Evolutionary conservation across 768 basidiomycete genomes (phyloP), one percentile per base, ranked within the genome.

Genomic region (Coprinellus aureogranulatus): DNA sequence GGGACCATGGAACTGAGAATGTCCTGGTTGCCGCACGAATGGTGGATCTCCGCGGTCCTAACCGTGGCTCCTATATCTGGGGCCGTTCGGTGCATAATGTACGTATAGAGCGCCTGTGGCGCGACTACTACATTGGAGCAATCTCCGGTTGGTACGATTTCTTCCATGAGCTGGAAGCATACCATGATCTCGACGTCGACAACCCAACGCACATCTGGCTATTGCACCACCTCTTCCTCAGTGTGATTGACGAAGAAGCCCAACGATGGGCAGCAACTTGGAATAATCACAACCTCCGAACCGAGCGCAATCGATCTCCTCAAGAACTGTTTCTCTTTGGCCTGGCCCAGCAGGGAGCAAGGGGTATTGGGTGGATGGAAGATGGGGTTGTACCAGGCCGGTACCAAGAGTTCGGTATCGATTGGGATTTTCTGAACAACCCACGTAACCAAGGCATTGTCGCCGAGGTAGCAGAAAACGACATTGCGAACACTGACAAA

Each of bases 1-100:
- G 74, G 3, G 75, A 79, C 56, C 72, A 75, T 67, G 76, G 78
- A 3, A 61, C 61, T 8, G 74, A 77, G 59, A 77, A 78, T 59
- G 27, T 75, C 2, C 52, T 61, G 11, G 70, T 77, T 22, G 71
- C 74, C 5, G 64, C 65, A 23, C 70, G 59, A 55, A 75, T 74
- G 66, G 65, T 69, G 28, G 6, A 44, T 10, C 34, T 34, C 22
- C 34, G 45, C 5, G 68, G 71, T 2, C 20, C 27, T 9, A 26
- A 42, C 14, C 48, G 64, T 3, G 68, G 69, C 1, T 75, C 72
- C 8, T 77, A 74, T 54, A 72, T 76, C 16, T 75, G 68, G 68
- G 75, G 73, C 30, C 53, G 64, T 70, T 76, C 4, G n/a, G 68
- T 76, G 2, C 74, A 76, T 59, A 76, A 76, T 59, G 67, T 70